Base-by-base conservation (phyloP, 2,329 filamentous ascomycete species). In the Fusarium mexicanum region DNA sequence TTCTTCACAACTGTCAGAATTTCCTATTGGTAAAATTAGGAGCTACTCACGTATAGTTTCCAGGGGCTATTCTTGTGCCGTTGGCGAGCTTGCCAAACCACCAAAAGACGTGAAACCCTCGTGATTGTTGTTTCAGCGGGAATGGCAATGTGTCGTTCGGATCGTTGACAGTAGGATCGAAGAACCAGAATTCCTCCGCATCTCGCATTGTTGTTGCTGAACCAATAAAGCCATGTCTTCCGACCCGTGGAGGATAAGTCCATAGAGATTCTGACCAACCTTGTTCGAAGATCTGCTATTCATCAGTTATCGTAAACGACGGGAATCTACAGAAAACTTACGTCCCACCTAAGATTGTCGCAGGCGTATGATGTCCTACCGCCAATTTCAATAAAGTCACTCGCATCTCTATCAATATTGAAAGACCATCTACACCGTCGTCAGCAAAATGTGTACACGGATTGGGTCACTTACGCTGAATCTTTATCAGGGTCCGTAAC, bases 31-130 rank as follows among this genome's bases (percentile, higher is more conserved):
- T 17, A 18, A 24, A 22, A 35, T 8, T 11, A 26, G 8, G n/a
- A 12, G 41, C n/a, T 31, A 54, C 80, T 78, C 44, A 84, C 84
- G 80, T 84, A 63, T 85, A 86, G 43, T 82, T 82, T 5, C 84
- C 84, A 5, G 83, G 82, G 6, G 77, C 72, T 48, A 85, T 84
- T 44, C 80, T 80, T 13, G 83, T 81, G 9, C 84, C 84, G 61
- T 85, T 84, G 18, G 83, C 81, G 22, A 85, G 78, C 62, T 82
- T 82, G 8, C 84, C 84, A 24, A 85, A 83, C 84, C 84, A 85
- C 80, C 82, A 85, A 53, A 82, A 83, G 41, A 78, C 79, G 11
- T 74, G 68, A 35, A 79, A 80, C 5, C 80, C 79, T 9, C 84
- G 80, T 4, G 81, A 77, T 13, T 82, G 77, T 6, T 81, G 77